phyloP scores from a whole-genome alignment of 257 asterid species.

The Catharanthus roseus region DNA sequence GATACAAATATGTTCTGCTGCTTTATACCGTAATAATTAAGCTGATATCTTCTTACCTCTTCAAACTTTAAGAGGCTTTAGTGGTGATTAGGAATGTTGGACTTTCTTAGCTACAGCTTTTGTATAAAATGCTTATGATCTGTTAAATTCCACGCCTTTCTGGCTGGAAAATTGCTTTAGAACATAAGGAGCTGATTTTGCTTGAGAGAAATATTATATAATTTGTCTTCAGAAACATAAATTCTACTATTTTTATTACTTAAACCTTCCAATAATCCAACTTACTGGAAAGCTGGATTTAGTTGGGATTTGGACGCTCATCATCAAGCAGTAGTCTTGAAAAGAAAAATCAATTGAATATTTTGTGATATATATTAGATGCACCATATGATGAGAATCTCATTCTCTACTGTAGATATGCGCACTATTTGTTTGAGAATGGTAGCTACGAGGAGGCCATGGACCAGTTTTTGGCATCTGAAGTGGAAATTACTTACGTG shows the following conservation, averaged over 20 bases:
- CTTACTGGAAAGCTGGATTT: background rate
- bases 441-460: slow-evolving; percentile 94
- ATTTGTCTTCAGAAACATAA: background rate
- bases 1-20: background rate
- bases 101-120: background rate
- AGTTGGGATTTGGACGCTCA: background rate
- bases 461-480: slow-evolving; percentile 93
- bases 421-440: slow-evolving; percentile 84
- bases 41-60: background rate
- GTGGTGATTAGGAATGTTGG: background rate
- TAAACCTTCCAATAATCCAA: background rate
- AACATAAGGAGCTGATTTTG: background rate
- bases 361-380: slow-evolving; percentile 7
- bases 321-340: background rate
- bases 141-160: background rate
- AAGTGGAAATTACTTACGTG: slow-evolving; percentile 85
- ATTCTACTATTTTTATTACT: background rate
- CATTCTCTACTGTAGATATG: slow-evolving; percentile 55
- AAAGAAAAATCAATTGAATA: background rate
- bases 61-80: background rate
- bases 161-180: background rate
- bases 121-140: background rate
- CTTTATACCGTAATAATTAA: background rate
- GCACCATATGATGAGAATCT: slow-evolving; percentile 25
- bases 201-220: background rate